phyloP scores from a whole-genome alignment of 2,329 filamentous ascomycete genomes.

The Talaromyces sp. region DNA sequence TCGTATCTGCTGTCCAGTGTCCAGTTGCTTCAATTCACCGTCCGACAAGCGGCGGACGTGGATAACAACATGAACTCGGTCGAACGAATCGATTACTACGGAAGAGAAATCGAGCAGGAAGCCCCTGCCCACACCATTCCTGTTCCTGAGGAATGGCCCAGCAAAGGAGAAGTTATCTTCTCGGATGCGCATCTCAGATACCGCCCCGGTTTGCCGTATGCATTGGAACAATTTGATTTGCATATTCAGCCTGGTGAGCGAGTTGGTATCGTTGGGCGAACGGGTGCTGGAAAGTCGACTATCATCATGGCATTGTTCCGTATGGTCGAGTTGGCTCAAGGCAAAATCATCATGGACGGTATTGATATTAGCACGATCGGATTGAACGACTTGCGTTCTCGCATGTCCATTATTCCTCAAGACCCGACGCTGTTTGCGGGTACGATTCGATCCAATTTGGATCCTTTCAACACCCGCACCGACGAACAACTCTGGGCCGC shows the following conservation, averaged over 20 bases:
- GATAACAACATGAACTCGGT: slow-evolving; percentile 65
- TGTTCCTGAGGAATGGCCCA: slow-evolving; percentile 30
- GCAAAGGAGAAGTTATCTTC: slow-evolving; percentile 17
- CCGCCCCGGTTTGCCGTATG: slow-evolving; percentile 16
- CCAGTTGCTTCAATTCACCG: slow-evolving; percentile 93
- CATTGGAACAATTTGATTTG: slow-evolving; percentile 16
- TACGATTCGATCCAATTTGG: slow-evolving; percentile 18
- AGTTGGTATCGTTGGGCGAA: slow-evolving; percentile 22
- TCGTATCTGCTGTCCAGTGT: slow-evolving; percentile 92
- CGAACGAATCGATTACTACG: slow-evolving; percentile 81
- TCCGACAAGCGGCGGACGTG: slow-evolving; percentile 88
- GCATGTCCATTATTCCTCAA: slow-evolving; percentile 19
- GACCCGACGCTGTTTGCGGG: slow-evolving; percentile 19
- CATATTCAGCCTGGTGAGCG: slow-evolving; percentile 17
- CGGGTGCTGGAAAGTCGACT: slow-evolving; percentile 23
- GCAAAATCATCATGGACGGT: slow-evolving; percentile 17
- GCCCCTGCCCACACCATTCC: slow-evolving; percentile 43
- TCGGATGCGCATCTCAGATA: slow-evolving; percentile 18
- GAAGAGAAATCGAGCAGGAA: slow-evolving; percentile 53
- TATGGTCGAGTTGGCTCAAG: slow-evolving; percentile 16
- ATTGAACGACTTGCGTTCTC: slow-evolving; percentile 17
- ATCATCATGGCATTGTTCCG: slow-evolving; percentile 23
- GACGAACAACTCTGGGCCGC: slow-evolving; percentile 17
- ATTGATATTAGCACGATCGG: slow-evolving; percentile 17
- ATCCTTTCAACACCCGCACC: slow-evolving; percentile 18